Base-by-base conservation (phyloP, 345 rosid species). In the Pistacia vera region DNA sequence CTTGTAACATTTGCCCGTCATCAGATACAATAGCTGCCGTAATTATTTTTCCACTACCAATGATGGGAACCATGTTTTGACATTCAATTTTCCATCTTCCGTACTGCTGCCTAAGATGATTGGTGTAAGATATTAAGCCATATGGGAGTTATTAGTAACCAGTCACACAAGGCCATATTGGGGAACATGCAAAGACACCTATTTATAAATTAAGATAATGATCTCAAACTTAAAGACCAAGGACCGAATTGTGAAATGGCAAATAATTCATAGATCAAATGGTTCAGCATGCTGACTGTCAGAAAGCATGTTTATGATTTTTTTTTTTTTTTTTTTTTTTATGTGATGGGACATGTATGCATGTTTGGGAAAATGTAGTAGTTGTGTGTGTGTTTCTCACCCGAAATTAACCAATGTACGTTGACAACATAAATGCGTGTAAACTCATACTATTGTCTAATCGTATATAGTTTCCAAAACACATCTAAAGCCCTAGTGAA, bases 41-140 rank as follows among this genome's bases (percentile, higher is more conserved):
- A 67, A 90, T 80, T 76, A 82, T 80, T 78, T 83, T 86, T 33
- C 97, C 98, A 65, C 91, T 90, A 52, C 99, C 99, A 83, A 95
- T 84, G 57, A 90, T 72, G 41, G 99, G 96, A 85, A 89, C 89
- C 92, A 93, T 86, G 61, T 78, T 82, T 83, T 86, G 88, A 80
- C 98, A 93, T 82, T 93, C 93, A 41, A 86, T 77, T 89, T 95
- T 93, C 97, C 92, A 90, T 67, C 74, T 74, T 48, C 65, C 74
- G 77, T 92, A 95, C 85, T 89, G 89, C 85, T 90, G 96, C 96
- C 98, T 95, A 81, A 64, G 77, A 78, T 62, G 74, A 69, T 77
- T 63, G 73, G 75, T 51, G 17, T 16, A 67, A 78, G 60, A 63
- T 80, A 70, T 44, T 83, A 60, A 82, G 76, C 61, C 48, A 82